Conservation (phyloP, 139 green algal species). For the Pycnococcus provasolii region DNA sequence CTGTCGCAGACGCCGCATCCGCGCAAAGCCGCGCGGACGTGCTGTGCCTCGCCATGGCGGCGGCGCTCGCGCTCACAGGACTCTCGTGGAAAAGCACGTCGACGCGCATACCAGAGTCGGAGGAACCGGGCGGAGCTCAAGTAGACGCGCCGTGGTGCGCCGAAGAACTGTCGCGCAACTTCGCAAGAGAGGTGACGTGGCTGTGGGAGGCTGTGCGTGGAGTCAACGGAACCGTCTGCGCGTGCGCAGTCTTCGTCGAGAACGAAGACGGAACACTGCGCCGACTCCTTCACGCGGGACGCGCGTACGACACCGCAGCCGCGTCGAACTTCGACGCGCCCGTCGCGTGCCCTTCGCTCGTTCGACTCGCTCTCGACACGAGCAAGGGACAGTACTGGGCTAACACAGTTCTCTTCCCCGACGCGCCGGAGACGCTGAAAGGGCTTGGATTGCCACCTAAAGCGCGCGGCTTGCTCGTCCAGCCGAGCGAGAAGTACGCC, state of each 20-base stretch:
- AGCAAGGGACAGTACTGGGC: constrained; percentile 36
- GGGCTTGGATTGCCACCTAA: constrained; percentile 54
- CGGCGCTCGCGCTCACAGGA: constrained; percentile 71
- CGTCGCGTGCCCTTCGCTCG: too few species aligned
- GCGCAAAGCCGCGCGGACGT: constrained; percentile 78
- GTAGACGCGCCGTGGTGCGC: constrained; percentile 13
- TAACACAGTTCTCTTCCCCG: constrained; percentile 28
- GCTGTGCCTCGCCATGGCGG: constrained; percentile 64
- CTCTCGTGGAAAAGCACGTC: constrained; percentile 78
- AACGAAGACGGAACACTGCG: not conserved
- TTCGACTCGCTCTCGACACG: constrained; percentile 6
- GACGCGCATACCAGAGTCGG: constrained; percentile 33
- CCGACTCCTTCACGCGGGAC: not conserved
- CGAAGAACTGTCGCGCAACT: not conserved
- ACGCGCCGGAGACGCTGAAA: not conserved
- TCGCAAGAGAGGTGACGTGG: constrained; percentile 8
- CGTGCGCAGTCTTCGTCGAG: not conserved
- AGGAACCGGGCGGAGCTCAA: constrained; percentile 34
- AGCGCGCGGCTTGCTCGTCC: constrained; percentile 56
- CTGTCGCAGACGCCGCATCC: constrained; percentile 25
- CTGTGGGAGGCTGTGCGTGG: constrained; percentile 4
- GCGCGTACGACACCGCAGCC: not conserved
- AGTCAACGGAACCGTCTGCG: not conserved
- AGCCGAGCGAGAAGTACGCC: constrained; percentile 53
- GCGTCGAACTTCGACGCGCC: not conserved